Conservation (phyloP, 805 yeast species). For the Lipomyces japonicus region DNA sequence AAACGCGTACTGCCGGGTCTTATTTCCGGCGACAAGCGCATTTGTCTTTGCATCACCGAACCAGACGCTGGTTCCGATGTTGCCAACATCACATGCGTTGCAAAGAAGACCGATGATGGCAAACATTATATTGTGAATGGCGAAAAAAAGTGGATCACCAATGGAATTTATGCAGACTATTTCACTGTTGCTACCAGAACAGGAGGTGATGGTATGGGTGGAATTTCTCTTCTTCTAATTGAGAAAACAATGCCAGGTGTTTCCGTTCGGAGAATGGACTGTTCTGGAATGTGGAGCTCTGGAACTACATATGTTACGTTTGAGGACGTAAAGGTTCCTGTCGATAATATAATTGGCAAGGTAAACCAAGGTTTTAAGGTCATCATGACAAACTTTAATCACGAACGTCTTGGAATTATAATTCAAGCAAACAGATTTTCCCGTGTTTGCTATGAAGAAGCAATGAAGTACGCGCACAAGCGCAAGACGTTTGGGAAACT, state of each 20-base stretch:
- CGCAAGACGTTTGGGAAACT: constrained; percentile 44
- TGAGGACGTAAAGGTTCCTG: constrained; percentile 45
- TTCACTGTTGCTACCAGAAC: constrained; percentile 46
- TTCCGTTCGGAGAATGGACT: constrained; percentile 39
- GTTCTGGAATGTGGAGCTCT: constrained; percentile 43
- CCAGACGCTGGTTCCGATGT: constrained; percentile 47
- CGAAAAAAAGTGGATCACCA: constrained; percentile 47
- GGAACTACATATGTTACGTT: constrained; percentile 43
- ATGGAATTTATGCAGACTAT: constrained; percentile 44
- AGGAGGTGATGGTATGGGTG: constrained; percentile 42
- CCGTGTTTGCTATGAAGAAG: constrained; percentile 41
- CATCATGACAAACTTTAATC: constrained; percentile 45
- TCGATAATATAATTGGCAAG: constrained; percentile 40
- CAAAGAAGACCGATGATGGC: constrained; percentile 40
- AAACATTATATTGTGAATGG: constrained; percentile 42
- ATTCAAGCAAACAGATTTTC: constrained; percentile 42
- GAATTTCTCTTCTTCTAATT: constrained; percentile 40
- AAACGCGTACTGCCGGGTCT: constrained; percentile 40
- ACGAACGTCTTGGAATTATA: constrained; percentile 43
- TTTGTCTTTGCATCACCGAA: constrained; percentile 44
- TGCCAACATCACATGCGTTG: constrained; percentile 42
- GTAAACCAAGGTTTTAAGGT: constrained; percentile 44
- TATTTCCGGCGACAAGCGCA: constrained; percentile 40
- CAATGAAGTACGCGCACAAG: constrained; percentile 41
- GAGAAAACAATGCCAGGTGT: constrained; percentile 41